Percentiles rank a stretch among this genome's conserved stretches.
phyloP scores from a whole-genome alignment of 148 eudicot genomes.

The Silene uniflora region DNA sequence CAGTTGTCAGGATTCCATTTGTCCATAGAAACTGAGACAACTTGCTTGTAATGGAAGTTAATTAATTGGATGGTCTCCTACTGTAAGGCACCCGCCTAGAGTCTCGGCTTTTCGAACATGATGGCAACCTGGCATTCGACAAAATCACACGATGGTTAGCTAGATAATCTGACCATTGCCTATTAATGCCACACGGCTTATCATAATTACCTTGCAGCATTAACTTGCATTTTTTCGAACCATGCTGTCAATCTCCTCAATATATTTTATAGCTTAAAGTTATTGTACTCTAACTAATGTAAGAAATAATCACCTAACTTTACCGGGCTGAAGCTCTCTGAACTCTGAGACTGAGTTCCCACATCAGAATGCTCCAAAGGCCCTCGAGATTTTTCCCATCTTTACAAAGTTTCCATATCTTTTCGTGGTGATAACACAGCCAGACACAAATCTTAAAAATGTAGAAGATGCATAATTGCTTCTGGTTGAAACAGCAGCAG shows the following conservation, averaged over 20 bases:
- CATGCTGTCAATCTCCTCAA: neutral
- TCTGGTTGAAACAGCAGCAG: too few species aligned
- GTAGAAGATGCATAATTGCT: too few species aligned
- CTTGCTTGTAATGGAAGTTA: neutral
- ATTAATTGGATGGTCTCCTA: neutral
- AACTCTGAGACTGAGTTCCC: too few species aligned
- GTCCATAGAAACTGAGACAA: conserved; percentile 2
- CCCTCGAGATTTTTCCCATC: too few species aligned
- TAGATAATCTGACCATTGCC: neutral
- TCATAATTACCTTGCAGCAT: neutral
- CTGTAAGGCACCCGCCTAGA: neutral
- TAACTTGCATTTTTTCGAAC: neutral
- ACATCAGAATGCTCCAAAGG: too few species aligned
- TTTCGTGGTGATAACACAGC: too few species aligned
- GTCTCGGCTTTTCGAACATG: neutral
- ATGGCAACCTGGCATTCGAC: neutral
- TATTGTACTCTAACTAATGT: too few species aligned
- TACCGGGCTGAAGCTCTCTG: too few species aligned
- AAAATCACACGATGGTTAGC: neutral
- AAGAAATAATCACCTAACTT: too few species aligned
- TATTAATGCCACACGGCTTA: neutral
- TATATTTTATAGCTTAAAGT: too few species aligned
- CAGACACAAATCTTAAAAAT: too few species aligned
- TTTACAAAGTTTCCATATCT: too few species aligned
- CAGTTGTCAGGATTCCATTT: conserved; percentile 21